Percentiles rank a stretch among this genome's conserved stretches.
phyloP scores from a whole-genome alignment of 1,139 yeast species.

The Chernovozyma aurita region DNA sequence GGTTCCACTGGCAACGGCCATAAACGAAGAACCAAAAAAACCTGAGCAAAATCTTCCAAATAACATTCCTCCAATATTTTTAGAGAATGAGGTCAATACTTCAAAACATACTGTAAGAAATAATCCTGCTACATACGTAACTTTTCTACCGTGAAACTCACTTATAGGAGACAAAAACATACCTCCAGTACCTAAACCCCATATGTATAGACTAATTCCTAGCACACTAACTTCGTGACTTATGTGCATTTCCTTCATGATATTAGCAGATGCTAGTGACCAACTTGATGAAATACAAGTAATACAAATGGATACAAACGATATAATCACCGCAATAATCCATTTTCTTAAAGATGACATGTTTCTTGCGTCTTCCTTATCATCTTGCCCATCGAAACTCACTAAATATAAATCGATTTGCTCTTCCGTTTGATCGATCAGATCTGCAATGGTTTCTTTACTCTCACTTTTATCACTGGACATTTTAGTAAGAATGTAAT shows the following conservation, averaged over 20 bases:
- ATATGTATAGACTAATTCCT: slow-evolving; percentile 27
- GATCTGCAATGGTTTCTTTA: background rate
- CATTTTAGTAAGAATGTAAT: background rate
- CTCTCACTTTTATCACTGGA: background rate
- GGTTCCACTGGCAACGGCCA: slow-evolving; percentile 34
- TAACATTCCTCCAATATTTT: slow-evolving; percentile 25
- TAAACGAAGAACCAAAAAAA: slow-evolving; percentile 29
- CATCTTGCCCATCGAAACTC: slow-evolving; percentile 22
- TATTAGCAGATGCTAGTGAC: slow-evolving; percentile 25
- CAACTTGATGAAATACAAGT: slow-evolving; percentile 30
- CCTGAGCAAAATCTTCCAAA: slow-evolving; percentile 32
- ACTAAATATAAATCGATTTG: slow-evolving; percentile 13
- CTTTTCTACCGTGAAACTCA: slow-evolving; percentile 30
- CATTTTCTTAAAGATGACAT: slow-evolving; percentile 24
- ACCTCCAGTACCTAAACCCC: slow-evolving; percentile 31
- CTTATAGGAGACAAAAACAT: slow-evolving; percentile 30
- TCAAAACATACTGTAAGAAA: slow-evolving; percentile 20
- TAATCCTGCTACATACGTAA: slow-evolving; percentile 23
- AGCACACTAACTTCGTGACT: slow-evolving; percentile 25
- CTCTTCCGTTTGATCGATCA: slow-evolving; percentile 1
- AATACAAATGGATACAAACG: slow-evolving; percentile 23
- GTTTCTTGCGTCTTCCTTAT: slow-evolving; percentile 21
- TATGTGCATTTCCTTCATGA: slow-evolving; percentile 20
- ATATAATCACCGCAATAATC: slow-evolving; percentile 22
- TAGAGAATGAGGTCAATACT: slow-evolving; percentile 24